Evolutionary conservation across 2,329 filamentous ascomycete species (phyloP).

Genomic region (Akanthomyces muscarius): DNA sequence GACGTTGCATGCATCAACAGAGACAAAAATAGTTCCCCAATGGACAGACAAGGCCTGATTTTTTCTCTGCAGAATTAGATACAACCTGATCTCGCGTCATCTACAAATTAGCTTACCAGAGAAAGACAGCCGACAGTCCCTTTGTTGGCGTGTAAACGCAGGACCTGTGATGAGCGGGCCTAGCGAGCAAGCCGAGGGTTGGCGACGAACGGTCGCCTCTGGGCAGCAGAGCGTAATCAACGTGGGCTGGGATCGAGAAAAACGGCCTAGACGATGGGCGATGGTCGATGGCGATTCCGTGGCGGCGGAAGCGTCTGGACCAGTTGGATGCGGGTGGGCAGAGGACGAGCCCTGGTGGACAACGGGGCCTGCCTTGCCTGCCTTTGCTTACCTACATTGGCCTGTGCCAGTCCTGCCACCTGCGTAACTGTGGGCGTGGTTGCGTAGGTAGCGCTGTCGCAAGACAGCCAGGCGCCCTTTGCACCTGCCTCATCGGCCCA

Average conservation of each 20-base stretch:
- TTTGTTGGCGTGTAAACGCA: not conserved
- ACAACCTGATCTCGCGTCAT: not conserved
- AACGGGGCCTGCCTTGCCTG: too few species aligned
- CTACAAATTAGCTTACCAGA: not conserved
- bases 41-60: not conserved
- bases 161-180: not conserved
- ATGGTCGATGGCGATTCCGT: not conserved
- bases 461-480: not conserved
- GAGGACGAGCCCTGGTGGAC: too few species aligned
- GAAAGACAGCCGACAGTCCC: not conserved
- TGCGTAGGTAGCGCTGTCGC: not conserved
- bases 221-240: not conserved
- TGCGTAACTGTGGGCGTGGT: too few species aligned
- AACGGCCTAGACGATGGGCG: not conserved
- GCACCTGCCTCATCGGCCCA: not conserved
- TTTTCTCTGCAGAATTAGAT: not conserved
- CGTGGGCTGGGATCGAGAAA: not conserved
- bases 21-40: not conserved
- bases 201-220: not conserved
- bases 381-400: too few species aligned
- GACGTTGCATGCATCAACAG: constrained; percentile 9
- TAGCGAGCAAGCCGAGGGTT: not conserved
- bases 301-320: not conserved
- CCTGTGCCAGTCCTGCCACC: too few species aligned
- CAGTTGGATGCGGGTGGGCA: not conserved